Percentiles rank a stretch among this genome's conserved stretches.
Conservation (phyloP, 2,329 filamentous ascomycete genomes). For the Neospermospora avenae region DNA sequence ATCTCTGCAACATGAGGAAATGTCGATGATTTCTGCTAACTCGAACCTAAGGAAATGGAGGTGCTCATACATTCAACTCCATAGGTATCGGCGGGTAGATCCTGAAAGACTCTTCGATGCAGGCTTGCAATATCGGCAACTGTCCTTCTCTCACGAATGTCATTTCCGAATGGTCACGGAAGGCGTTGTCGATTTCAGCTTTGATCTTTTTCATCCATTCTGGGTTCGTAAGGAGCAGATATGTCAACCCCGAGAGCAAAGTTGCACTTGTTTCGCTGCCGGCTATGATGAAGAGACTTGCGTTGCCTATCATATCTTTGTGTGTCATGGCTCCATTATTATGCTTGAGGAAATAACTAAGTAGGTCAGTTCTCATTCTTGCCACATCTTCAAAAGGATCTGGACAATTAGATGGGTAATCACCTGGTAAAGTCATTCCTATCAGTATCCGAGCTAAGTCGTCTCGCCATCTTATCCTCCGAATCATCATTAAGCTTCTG, state of each 20-base stretch:
- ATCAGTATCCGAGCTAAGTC: not conserved
- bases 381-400: not conserved
- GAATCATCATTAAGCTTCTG: not conserved
- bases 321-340: not conserved
- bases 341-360: not conserved
- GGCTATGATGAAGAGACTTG: slow-evolving; percentile 14
- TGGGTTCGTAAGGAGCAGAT: slow-evolving; percentile 34
- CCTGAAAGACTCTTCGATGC: slow-evolving; percentile 42
- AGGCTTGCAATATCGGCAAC: slow-evolving; percentile 41
- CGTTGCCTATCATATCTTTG: not conserved
- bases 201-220: slow-evolving; percentile 33
- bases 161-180: slow-evolving; percentile 40
- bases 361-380: not conserved
- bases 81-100: slow-evolving; percentile 36
- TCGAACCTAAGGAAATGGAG: too few species aligned
- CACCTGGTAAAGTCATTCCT: slow-evolving; percentile 6
- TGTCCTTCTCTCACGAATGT: slow-evolving; percentile 31
- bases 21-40: too few species aligned
- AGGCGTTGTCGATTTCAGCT: slow-evolving; percentile 40
- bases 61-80: not conserved
- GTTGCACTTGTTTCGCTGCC: slow-evolving; percentile 23
- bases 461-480: not conserved
- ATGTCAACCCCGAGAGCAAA: slow-evolving; percentile 15
- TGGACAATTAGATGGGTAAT: not conserved
- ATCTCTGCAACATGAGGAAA: too few species aligned